Percentiles rank a stretch among this genome's conserved stretches.
These are phyloP conservation scores for Cystobasidium sp. DNA, from an alignment of 1,284 basidiomycete species.

Conservation along the genomic window DNA sequence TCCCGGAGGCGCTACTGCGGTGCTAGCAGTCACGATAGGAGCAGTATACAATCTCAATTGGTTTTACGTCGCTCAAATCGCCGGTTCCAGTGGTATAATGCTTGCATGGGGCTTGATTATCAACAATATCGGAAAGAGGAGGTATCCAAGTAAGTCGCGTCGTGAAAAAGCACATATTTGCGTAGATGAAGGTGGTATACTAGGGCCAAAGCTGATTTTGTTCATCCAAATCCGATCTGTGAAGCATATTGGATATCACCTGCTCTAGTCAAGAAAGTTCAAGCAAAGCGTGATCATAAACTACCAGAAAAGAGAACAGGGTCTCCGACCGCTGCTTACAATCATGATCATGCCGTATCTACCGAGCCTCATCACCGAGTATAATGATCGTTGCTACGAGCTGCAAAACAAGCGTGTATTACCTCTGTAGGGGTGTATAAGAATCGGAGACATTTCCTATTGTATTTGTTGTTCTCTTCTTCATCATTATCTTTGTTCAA, in stretches of 20 bases:
- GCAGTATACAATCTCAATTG: slow-evolving; percentile 45
- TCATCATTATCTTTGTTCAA: no score
- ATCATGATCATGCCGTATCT: no score
- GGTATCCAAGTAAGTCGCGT: slow-evolving; percentile 43
- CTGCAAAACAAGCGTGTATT: no score
- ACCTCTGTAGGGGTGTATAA: no score
- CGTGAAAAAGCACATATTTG: no score
- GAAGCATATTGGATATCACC: not conserved
- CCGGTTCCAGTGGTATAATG: slow-evolving; percentile 46
- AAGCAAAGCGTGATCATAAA: not conserved
- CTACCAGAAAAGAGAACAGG: not conserved
- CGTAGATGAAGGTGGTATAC: no score
- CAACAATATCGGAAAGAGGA: slow-evolving; percentile 50
- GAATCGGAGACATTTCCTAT: no score
- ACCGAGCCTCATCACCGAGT: no score
- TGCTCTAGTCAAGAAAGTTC: not conserved
- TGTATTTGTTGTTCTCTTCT: not conserved
- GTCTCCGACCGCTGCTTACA: no score
- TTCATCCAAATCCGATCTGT: not conserved
- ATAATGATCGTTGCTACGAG: no score
- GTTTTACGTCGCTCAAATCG: slow-evolving; percentile 49
- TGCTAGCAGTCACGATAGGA: slow-evolving; percentile 49
- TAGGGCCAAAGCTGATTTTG: no score
- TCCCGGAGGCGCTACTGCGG: slow-evolving; percentile 51
- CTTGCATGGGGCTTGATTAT: slow-evolving; percentile 53